These are phyloP conservation scores for Hyaloscypha bicolor DNA, from an alignment of 495 filamentous ascomycete genomes.

Conservation along the genomic window DNA sequence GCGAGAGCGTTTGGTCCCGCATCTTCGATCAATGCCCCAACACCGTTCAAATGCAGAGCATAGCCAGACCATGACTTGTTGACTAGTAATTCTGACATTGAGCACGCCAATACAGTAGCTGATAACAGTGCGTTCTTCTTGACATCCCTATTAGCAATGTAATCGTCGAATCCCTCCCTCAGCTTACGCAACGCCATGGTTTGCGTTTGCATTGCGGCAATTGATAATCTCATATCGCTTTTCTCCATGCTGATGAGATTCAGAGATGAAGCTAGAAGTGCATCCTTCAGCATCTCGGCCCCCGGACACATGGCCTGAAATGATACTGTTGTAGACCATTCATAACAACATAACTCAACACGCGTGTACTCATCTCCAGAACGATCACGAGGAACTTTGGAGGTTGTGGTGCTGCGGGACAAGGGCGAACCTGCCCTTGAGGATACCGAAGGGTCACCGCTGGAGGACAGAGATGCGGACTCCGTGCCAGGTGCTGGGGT, in stretches of 20 bases:
- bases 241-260: constrained; percentile 14
- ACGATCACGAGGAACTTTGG: background rate
- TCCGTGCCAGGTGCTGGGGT: background rate
- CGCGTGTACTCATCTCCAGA: background rate
- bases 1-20: constrained; percentile 6
- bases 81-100: constrained; percentile 18
- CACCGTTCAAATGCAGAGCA: constrained; percentile 17
- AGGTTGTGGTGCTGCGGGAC: background rate
- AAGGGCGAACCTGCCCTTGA: background rate
- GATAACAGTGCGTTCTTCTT: constrained; percentile 3
- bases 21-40: constrained; percentile 22
- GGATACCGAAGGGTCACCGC: background rate
- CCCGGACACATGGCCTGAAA: constrained; percentile 10
- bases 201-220: constrained; percentile 19
- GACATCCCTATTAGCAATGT: constrained; percentile 1
- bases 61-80: constrained; percentile 23
- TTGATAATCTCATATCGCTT: background rate
- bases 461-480: background rate
- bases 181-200: constrained; percentile 10
- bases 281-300: constrained; percentile 20
- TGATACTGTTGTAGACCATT: constrained; percentile 16
- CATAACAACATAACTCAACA: constrained; percentile 18
- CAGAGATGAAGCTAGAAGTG: constrained; percentile 16
- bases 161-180: constrained; percentile 21
- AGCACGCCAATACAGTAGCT: constrained; percentile 11